Percentiles rank a stretch among this genome's conserved stretches.
Evolutionary conservation across 2,329 filamentous ascomycete species (phyloP).

Genomic region (Geoglossum cookeanum): DNA sequence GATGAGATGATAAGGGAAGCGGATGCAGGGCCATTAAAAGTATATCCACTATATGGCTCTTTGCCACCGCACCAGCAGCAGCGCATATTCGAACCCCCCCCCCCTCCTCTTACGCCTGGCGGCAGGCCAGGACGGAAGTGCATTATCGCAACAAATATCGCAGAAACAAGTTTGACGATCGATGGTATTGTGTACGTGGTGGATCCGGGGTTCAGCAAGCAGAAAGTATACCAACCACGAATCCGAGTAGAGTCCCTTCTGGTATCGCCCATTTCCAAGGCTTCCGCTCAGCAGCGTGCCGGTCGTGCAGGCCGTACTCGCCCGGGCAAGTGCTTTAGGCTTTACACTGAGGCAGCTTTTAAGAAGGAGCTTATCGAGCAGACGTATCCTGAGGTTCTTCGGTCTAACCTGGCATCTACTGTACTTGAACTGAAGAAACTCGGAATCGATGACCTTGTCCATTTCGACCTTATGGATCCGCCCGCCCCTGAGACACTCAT

Average conservation of each 20-base stretch:
- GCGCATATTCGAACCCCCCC: conserved; percentile 82
- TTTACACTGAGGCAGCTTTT: conserved; percentile 91
- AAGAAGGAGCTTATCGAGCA: conserved; percentile 97
- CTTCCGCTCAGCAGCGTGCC: conserved; percentile 88
- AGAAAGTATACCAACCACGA: conserved; percentile 96
- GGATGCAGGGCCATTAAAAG: conserved; percentile 70
- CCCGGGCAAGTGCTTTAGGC: conserved; percentile 91
- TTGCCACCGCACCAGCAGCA: conserved; percentile 87
- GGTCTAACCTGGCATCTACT: conserved; percentile 86
- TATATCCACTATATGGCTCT: conserved; percentile 88
- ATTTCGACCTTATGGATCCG: conserved; percentile 98
- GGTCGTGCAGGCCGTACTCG: conserved; percentile 98
- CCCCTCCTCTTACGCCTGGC: conserved; percentile 48
- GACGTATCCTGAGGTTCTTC: conserved; percentile 87
- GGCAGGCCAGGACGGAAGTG: conserved; percentile 82
- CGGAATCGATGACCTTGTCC: conserved; percentile 83
- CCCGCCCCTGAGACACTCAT: conserved; percentile 96
- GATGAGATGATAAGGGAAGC: conserved; percentile 86
- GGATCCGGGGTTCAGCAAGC: conserved; percentile 97
- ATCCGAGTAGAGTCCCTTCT: conserved; percentile 91
- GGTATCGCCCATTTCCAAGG: conserved; percentile 96
- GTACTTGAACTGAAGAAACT: conserved; percentile 96
- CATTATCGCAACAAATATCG: conserved; percentile 93
- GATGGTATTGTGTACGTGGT: conserved; percentile 98
- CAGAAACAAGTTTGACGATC: conserved; percentile 91